Conservation (phyloP, 2,329 filamentous ascomycete species). For the Talaromyces marneffei region DNA sequence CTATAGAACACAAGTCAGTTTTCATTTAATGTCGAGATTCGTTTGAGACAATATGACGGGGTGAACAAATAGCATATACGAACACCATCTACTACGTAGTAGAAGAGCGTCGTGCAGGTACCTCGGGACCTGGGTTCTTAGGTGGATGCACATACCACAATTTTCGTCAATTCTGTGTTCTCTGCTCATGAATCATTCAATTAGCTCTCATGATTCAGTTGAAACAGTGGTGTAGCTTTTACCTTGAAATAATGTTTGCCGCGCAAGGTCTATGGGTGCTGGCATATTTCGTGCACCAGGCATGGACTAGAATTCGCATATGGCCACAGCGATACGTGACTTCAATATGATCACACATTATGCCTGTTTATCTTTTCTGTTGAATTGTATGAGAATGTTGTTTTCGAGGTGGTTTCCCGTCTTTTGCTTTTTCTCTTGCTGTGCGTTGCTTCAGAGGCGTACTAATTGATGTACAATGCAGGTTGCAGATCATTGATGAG, state of each 20-base stretch:
- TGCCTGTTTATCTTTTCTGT: background rate
- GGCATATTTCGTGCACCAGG: constrained; percentile 10
- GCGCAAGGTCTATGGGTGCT: constrained; percentile 8
- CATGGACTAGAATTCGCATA: constrained; percentile 7
- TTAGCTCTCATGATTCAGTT: background rate
- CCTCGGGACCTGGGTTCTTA: background rate
- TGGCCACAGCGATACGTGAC: constrained; percentile 12
- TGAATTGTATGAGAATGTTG: background rate
- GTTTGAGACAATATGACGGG: background rate
- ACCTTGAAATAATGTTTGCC: constrained; percentile 6
- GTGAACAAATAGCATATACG: background rate
- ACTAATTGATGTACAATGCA: background rate
- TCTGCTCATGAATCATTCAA: background rate
- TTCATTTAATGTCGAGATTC: too few species aligned
- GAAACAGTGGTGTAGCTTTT: background rate
- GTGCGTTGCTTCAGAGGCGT: background rate
- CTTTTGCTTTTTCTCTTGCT: background rate
- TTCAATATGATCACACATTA: constrained; percentile 12
- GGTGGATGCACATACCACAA: constrained; percentile 4
- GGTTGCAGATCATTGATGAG: background rate
- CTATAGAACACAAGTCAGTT: background rate
- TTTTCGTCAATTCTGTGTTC: constrained; percentile 10
- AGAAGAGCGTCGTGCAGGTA: background rate
- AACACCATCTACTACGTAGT: background rate
- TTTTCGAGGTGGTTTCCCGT: too few species aligned